Evolutionary conservation across 2,329 filamentous ascomycete genomes (phyloP).

Genomic region (Penicillium sclerotigenum): DNA sequence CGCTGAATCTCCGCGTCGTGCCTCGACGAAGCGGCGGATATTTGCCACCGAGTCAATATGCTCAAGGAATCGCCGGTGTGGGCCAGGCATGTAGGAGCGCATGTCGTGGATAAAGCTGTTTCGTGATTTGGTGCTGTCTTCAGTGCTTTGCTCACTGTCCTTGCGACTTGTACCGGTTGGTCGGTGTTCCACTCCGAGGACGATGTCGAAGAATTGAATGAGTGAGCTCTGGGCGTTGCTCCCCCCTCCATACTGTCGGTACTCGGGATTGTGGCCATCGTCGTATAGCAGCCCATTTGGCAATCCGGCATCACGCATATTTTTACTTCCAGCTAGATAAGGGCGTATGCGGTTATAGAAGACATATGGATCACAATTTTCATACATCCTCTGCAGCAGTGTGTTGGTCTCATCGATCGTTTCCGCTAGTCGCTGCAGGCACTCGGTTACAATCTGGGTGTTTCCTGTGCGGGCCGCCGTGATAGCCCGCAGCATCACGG

Average conservation of each 20-base stretch:
- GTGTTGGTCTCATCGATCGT: constrained; percentile 77
- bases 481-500: constrained; percentile 85
- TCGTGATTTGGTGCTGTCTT: constrained; percentile 51
- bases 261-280: constrained; percentile 67
- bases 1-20: constrained; percentile 57
- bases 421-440: constrained; percentile 79
- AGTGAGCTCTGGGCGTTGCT: constrained; percentile 96
- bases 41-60: constrained; percentile 79
- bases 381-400: constrained; percentile 85
- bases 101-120: constrained; percentile 97
- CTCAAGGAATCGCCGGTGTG: constrained; percentile 82
- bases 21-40: constrained; percentile 77
- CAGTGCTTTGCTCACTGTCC: constrained; percentile 32
- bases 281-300: constrained; percentile 87
- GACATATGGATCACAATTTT: constrained; percentile 87
- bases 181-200: constrained; percentile 82
- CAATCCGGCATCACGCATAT: constrained; percentile 91
- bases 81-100: constrained; percentile 94
- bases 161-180: constrained; percentile 69
- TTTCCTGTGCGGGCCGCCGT: constrained; percentile 71
- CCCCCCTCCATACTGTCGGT: constrained; percentile 84
- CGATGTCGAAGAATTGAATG: constrained; percentile 95
- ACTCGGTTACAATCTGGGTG: constrained; percentile 66
- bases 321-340: constrained; percentile 93
- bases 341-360: constrained; percentile 97